Percentiles rank a stretch among this genome's conserved stretches.
Conservation (phyloP, 2,329 filamentous ascomycete species). For the Fusarium camptoceras region DNA sequence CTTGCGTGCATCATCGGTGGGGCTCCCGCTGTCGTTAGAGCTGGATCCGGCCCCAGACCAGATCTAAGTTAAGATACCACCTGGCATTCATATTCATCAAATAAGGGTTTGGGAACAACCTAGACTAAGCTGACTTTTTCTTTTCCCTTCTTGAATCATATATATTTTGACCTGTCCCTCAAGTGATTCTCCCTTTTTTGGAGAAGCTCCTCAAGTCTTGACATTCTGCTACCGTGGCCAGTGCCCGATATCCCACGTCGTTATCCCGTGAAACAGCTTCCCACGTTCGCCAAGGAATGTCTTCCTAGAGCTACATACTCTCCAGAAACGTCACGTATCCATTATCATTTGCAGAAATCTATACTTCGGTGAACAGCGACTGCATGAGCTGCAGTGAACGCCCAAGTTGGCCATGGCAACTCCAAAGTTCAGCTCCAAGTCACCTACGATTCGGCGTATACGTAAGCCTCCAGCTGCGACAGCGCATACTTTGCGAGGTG, state of each 20-base stretch:
- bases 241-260: neutral
- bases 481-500: neutral
- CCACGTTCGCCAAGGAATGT: conserved; percentile 21
- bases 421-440: conserved; percentile 75
- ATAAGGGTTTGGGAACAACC: conserved; percentile 9
- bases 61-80: conserved; percentile 35
- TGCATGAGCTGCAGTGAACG: neutral
- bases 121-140: conserved; percentile 19
- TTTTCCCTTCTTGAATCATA: neutral
- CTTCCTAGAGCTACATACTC: conserved; percentile 6
- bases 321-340: neutral
- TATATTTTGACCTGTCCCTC: neutral
- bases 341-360: neutral
- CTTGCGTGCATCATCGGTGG: conserved; percentile 30
- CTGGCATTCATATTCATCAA: conserved; percentile 26
- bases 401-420: conserved; percentile 52
- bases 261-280: conserved; percentile 8
- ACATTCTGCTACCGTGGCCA: neutral
- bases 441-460: conserved; percentile 86
- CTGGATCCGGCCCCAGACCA: conserved; percentile 7
- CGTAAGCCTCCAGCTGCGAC: conserved; percentile 61
- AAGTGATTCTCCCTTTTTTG: neutral
- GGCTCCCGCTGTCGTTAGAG: conserved; percentile 13
- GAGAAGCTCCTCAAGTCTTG: neutral
- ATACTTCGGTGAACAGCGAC: neutral